Conservation (phyloP, 192 early-diverging fungal species). For the Rhizophagus sp. region DNA sequence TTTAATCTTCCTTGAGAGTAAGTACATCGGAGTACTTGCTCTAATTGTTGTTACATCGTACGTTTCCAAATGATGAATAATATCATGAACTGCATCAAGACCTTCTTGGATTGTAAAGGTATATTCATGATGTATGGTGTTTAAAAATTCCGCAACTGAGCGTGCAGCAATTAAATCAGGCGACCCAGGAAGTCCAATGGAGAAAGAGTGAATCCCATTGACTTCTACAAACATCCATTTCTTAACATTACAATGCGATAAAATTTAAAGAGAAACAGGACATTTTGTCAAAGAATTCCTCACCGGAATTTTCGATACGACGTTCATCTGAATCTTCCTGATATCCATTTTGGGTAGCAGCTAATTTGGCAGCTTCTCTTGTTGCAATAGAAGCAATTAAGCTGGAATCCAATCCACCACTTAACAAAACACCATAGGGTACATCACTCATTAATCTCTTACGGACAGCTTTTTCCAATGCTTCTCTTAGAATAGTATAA, state of each 20-base stretch:
- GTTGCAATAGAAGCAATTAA: conserved; percentile 95
- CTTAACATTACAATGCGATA: background rate
- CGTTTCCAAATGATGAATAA: conserved; percentile 97
- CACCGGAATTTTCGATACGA: background rate
- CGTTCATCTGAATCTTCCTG: conserved; percentile 60
- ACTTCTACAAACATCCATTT: conserved; percentile 44
- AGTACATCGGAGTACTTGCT: conserved; percentile 99
- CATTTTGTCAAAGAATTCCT: no score
- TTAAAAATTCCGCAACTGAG: conserved; percentile 86
- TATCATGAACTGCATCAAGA: conserved; percentile 91
- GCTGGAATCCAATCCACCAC: conserved; percentile 93
- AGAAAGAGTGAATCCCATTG: conserved; percentile 96
- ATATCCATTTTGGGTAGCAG: conserved; percentile 46
- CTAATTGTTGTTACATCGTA: conserved; percentile 99
- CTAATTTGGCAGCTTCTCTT: conserved; percentile 74
- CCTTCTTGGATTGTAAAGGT: conserved; percentile 97
- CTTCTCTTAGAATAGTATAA: conserved; percentile 74
- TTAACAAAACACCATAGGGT: conserved; percentile 94
- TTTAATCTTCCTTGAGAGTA: conserved; percentile 97
- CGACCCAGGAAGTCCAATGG: conserved; percentile 89
- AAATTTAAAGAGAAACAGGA: background rate
- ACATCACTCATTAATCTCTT: conserved; percentile 99
- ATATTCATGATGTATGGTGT: conserved; percentile 93
- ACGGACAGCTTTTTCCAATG: conserved; percentile 85
- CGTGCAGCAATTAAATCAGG: conserved; percentile 92